Evolutionary conservation across 108 stramenopile genomes (phyloP), one percentile per base, ranked within the genome.

Genomic region (Conticribra weissflogii): DNA sequence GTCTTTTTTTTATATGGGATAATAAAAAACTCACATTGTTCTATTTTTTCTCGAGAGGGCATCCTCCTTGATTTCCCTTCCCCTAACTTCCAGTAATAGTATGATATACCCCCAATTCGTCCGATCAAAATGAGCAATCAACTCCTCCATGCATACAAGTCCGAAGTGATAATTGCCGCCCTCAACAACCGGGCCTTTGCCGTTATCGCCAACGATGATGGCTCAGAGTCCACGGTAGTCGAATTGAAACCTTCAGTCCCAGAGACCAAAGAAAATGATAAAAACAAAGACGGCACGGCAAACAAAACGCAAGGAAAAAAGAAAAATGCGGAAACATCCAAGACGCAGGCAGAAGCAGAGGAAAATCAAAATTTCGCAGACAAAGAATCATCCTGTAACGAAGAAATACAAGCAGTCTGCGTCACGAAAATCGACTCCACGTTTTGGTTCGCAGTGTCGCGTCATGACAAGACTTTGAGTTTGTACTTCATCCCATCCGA

Each of bases 391-490:
- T 8, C 32, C 30, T 30, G 21, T 18, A 59, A 59, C 2, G 51
- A 61, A 18, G 81, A 82, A 45, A 84, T 91, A 30, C 83, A 83
- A 53, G 83, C 84, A 23, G 89, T 91, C 0, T 84, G 82, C n/a
- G 68, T 71, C 22, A 60, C 62, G 18, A 19, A 71, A 54, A 49
- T 58, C 12, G 59, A 64, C 1, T 71, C 58, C 27, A 28, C 56
- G 3, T 61, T 72, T 21, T 79, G 60, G 59, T 78, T 88, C 59
- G 90, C 87, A 3, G 87, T 88, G 9, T 76, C 90, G 25, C 75
- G 90, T 32, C 61, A 75, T 24, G 71, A 85, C 58, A 91, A 91
- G 61, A 83, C 76, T 7, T 53, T 91, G n/a, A 55, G 72, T 28
- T 47, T 91, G 22, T 91, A 88, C 54, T 65, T 59, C 24, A 25